Conservation (phyloP, 192 early-diverging fungal species). For the Coemansia sp. region DNA sequence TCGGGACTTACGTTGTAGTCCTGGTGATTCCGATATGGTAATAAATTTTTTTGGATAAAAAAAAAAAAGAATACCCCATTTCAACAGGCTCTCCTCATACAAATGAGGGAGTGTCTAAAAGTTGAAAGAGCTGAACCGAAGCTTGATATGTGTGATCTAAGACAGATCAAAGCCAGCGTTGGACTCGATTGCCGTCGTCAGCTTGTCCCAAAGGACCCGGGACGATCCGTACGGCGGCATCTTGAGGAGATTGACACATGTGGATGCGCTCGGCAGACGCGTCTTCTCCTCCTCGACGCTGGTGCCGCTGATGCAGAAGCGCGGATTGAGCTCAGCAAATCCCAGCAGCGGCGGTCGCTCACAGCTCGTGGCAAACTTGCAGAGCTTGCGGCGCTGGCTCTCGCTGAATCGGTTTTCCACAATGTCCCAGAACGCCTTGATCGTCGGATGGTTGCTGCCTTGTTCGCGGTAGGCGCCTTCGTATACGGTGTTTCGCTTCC, state of each 20-base stretch:
- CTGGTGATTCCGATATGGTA: no score
- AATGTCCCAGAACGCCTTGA: slow-evolving; percentile 71
- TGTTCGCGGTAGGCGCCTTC: slow-evolving; percentile 60
- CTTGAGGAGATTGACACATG: slow-evolving; percentile 90
- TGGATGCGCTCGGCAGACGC: slow-evolving; percentile 77
- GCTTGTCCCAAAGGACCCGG: slow-evolving; percentile 62
- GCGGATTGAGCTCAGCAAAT: slow-evolving; percentile 61
- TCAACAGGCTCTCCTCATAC: no score
- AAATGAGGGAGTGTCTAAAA: no score
- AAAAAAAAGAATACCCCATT: no score
- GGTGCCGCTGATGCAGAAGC: slow-evolving; percentile 40
- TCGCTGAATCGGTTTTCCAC: slow-evolving; percentile 53
- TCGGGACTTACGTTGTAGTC: no score
- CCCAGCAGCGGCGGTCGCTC: slow-evolving; percentile 88
- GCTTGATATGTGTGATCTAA: slow-evolving; percentile 27
- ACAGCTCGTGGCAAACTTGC: slow-evolving; percentile 92
- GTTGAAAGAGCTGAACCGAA: background rate
- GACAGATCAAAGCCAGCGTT: slow-evolving; percentile 92
- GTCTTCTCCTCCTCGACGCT: slow-evolving; percentile 16
- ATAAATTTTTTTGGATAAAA: no score
- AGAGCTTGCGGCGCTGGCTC: slow-evolving; percentile 56
- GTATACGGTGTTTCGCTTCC: slow-evolving; percentile 73
- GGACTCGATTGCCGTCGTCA: slow-evolving; percentile 81
- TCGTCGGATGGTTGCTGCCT: slow-evolving; percentile 65
- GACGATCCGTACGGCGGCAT: slow-evolving; percentile 72